These are phyloP conservation scores for Phytophthora boehmeriae DNA, from an alignment of 352 stramenopile genomes.

Conservation along the genomic window DNA sequence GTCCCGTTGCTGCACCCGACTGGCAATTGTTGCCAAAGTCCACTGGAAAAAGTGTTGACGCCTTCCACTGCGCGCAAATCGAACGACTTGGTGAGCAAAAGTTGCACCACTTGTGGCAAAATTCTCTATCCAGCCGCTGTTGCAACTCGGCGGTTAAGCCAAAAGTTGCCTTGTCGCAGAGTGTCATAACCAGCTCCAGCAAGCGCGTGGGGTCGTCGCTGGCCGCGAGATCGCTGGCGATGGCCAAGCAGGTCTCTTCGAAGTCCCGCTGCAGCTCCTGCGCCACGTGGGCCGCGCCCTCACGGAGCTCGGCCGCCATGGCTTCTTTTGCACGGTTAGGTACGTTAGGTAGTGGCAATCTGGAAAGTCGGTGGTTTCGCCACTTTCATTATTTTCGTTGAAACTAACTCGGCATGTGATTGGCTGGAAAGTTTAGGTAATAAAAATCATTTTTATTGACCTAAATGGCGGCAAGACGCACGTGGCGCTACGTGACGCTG, in stretches of 20 bases:
- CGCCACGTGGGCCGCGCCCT: constrained; percentile 15
- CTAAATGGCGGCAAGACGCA: constrained; percentile 11
- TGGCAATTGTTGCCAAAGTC: constrained; percentile 37
- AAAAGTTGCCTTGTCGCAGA: background rate
- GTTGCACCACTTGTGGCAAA: constrained; percentile 66
- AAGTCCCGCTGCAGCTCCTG: constrained; percentile 56
- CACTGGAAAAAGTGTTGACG: constrained; percentile 63
- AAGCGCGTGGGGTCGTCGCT: constrained; percentile 35
- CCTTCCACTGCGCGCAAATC: constrained; percentile 22
- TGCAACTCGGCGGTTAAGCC: constrained; percentile 28
- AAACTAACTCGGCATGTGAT: no score
- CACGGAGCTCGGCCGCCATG: background rate
- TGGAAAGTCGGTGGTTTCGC: no score
- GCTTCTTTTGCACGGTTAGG: no score
- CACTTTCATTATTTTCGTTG: no score
- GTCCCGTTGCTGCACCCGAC: constrained; percentile 43
- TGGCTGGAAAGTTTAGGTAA: no score
- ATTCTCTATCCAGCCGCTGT: constrained; percentile 54
- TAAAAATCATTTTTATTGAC: no score
- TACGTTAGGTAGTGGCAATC: no score
- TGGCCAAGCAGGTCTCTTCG: constrained; percentile 46
- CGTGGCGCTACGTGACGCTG: constrained; percentile 57
- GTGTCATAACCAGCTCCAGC: constrained; percentile 34
- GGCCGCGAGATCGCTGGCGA: constrained; percentile 46
- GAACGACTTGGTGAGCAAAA: constrained; percentile 51